phyloP scores from a whole-genome alignment of 257 asterid genomes.

The Phtheirospermum japonicum region DNA sequence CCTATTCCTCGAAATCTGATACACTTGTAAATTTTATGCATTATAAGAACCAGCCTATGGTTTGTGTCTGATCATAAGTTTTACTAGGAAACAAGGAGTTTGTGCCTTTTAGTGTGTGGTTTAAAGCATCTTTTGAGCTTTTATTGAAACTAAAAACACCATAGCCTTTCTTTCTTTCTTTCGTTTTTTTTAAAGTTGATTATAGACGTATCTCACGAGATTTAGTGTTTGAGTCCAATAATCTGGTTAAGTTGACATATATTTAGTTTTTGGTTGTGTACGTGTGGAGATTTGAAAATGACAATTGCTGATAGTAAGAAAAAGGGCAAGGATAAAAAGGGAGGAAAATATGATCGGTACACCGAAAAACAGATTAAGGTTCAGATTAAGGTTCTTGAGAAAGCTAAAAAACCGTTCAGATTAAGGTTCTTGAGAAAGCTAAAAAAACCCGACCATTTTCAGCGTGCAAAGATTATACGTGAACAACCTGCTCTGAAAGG shows the following conservation, averaged over 20 bases:
- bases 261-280: too few species aligned
- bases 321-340: constrained; percentile 28
- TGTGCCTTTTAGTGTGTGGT: too few species aligned
- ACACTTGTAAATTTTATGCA: background rate
- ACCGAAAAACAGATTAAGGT: too few species aligned
- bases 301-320: constrained; percentile 22
- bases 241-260: constrained; percentile 24
- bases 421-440: constrained; percentile 41
- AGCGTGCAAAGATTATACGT: constrained; percentile 28
- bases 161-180: too few species aligned
- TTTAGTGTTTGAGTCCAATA: too few species aligned
- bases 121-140: too few species aligned
- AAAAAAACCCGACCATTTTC: constrained; percentile 37
- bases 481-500: constrained; percentile 33
- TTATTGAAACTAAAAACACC: too few species aligned
- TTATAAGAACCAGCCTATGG: too few species aligned
- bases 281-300: constrained; percentile 15
- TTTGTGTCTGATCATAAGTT: too few species aligned
- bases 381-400: too few species aligned
- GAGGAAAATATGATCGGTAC: constrained; percentile 38
- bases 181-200: constrained; percentile 14
- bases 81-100: too few species aligned
- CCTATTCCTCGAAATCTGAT: background rate
- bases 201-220: constrained; percentile 19
- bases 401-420: too few species aligned